These are phyloP conservation scores for Boletus vermiculosoides DNA, from an alignment of 768 basidiomycete species.

Conservation along the genomic window DNA sequence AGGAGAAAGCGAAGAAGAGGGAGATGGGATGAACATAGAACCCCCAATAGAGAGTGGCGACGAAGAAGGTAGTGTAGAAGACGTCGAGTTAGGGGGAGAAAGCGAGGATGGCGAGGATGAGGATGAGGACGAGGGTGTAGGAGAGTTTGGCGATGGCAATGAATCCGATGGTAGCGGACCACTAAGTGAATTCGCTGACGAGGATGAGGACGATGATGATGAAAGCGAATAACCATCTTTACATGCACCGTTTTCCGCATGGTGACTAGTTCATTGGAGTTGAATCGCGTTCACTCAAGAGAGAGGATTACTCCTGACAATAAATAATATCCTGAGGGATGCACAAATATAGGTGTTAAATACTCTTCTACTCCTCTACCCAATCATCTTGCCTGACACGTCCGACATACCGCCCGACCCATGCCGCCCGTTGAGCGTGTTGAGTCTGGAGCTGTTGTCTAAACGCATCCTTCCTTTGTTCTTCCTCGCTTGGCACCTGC, in stretches of 20 bases:
- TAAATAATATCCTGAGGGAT: constrained; percentile 2
- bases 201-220: constrained; percentile 54
- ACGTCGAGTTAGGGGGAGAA: constrained; percentile 69
- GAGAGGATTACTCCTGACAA: not conserved
- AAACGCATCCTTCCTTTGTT: constrained; percentile 23
- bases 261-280: not conserved
- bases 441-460: constrained; percentile 47
- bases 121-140: constrained; percentile 42
- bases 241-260: not conserved
- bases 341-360: not conserved
- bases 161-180: constrained; percentile 42
- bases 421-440: constrained; percentile 52
- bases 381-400: constrained; percentile 65
- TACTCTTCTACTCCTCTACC: constrained; percentile 54
- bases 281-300: not conserved
- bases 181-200: constrained; percentile 56
- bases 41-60: constrained; percentile 62
- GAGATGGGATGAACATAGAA: constrained; percentile 56
- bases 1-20: constrained; percentile 75
- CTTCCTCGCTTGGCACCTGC: constrained; percentile 34
- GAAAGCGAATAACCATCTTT: constrained; percentile 44
- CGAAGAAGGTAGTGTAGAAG: constrained; percentile 75
- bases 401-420: constrained; percentile 64
- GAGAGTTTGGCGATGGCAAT: constrained; percentile 41
- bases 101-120: constrained; percentile 53